phyloP scores from a whole-genome alignment of 306 rosid genomes.

The Morella rubra region DNA sequence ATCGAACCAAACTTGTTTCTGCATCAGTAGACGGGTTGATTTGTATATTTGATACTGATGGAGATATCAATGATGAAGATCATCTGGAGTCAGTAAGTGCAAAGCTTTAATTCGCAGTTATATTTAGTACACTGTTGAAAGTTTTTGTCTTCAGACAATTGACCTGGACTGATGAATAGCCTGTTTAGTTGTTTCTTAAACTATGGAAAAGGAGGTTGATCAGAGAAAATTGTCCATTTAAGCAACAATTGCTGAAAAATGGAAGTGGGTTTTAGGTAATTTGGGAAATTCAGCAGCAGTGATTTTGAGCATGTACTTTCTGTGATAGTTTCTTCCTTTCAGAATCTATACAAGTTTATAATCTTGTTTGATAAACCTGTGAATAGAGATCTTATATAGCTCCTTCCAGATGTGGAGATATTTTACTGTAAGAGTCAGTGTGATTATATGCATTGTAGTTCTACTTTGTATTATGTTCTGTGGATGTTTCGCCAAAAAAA shows the following conservation, averaged over 20 bases:
- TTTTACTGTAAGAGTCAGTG: neutral
- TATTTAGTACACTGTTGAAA: neutral
- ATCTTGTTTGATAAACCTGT: neutral
- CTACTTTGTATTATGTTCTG: neutral
- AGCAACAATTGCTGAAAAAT: neutral
- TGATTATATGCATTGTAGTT: neutral
- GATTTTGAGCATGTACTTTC: neutral
- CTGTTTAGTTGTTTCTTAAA: neutral
- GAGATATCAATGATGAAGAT: conserved; percentile 83
- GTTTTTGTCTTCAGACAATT: neutral
- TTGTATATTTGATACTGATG: conserved; percentile 75
- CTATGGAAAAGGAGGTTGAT: neutral
- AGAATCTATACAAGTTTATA: neutral
- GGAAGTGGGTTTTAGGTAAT: neutral
- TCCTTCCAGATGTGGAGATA: neutral
- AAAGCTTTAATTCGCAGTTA: neutral
- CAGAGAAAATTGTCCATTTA: neutral
- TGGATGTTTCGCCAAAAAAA: too few species aligned
- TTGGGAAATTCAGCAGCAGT: neutral
- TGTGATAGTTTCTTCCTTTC: neutral
- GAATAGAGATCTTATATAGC: neutral
- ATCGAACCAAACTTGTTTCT: conserved; percentile 75
- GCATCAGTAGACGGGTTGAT: conserved; percentile 95
- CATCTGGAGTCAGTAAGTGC: conserved; percentile 78
- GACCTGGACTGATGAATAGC: neutral